A percentile compares a stretch with the other conserved stretches of the same genome.
phyloP scores from a whole-genome alignment of 345 rosid genomes.

The Euphorbia pulcherrima region DNA sequence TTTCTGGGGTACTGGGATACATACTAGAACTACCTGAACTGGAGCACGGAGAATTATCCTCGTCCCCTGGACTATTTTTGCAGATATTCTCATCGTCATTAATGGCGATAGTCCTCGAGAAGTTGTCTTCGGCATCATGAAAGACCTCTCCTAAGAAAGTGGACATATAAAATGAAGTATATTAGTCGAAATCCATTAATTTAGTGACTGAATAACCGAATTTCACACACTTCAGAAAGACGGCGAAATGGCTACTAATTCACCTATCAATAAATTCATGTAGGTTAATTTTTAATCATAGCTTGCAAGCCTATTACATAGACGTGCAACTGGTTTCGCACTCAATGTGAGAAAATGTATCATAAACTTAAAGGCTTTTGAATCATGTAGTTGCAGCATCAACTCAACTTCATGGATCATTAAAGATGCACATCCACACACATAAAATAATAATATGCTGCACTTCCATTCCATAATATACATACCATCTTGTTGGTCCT shows the following conservation, averaged over 20 bases:
- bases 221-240: not conserved
- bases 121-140: conserved; percentile 71
- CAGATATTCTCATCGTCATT: conserved; percentile 35
- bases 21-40: conserved; percentile 35
- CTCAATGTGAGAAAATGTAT: not conserved
- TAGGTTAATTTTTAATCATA: not conserved
- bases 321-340: not conserved
- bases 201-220: not conserved
- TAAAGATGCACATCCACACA: not conserved
- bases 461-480: not conserved
- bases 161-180: not conserved
- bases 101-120: conserved; percentile 27
- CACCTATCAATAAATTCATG: not conserved
- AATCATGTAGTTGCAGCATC: too few relatives aligned
- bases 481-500: not conserved
- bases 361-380: not conserved
- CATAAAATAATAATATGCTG: not conserved
- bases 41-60: conserved; percentile 38
- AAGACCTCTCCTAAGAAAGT: conserved; percentile 65
- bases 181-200: conserved; percentile 9
- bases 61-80: conserved; percentile 27
- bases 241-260: not conserved
- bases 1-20: conserved; percentile 25
- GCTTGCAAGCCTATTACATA: not conserved
- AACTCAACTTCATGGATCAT: too few relatives aligned